Evolutionary conservation across 805 yeast genomes (phyloP).

Genomic region (Wickerhamomyces tratensis): DNA sequence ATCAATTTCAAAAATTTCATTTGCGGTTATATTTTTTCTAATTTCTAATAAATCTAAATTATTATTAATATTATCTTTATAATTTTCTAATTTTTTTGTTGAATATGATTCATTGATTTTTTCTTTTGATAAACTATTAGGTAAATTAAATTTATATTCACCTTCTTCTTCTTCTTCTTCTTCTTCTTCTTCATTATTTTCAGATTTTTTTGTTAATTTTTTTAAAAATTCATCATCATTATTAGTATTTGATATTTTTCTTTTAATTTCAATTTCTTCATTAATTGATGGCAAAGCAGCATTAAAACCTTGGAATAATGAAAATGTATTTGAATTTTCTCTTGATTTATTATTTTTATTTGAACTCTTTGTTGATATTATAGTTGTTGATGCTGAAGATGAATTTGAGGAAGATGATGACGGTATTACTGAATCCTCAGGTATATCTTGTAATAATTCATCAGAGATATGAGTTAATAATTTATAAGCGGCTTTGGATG

Average conservation of each 20-base stretch:
- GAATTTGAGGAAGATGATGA: neutral
- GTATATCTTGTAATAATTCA: constrained; percentile 47
- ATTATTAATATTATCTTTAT: constrained; percentile 30
- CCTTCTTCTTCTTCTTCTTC: constrained; percentile 8
- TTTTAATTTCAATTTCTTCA: constrained; percentile 25
- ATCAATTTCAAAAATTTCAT: constrained; percentile 59
- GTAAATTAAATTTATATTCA: constrained; percentile 20
- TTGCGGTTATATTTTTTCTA: constrained; percentile 53
- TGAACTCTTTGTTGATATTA: constrained; percentile 3
- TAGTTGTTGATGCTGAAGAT: constrained; percentile 5
- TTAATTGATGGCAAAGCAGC: constrained; percentile 47
- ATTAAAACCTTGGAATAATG: constrained; percentile 62
- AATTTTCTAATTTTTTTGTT: constrained; percentile 24
- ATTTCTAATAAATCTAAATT: constrained; percentile 48
- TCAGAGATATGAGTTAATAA: constrained; percentile 49
- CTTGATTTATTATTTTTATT: constrained; percentile 1
- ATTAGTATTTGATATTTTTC: constrained; percentile 8
- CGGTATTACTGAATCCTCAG: constrained; percentile 18
- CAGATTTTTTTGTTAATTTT: constrained; percentile 4
- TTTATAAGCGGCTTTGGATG: constrained; percentile 31
- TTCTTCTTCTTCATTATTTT: constrained; percentile 15
- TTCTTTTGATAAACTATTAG: constrained; percentile 30
- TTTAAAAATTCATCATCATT: constrained; percentile 10
- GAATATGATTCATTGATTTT: constrained; percentile 34
- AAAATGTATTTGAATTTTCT: constrained; percentile 23